Evolutionary conservation across 169 alveolate genomes (phyloP), one percentile per base, ranked within the genome.

Genomic region (Plasmodium malariae): DNA sequence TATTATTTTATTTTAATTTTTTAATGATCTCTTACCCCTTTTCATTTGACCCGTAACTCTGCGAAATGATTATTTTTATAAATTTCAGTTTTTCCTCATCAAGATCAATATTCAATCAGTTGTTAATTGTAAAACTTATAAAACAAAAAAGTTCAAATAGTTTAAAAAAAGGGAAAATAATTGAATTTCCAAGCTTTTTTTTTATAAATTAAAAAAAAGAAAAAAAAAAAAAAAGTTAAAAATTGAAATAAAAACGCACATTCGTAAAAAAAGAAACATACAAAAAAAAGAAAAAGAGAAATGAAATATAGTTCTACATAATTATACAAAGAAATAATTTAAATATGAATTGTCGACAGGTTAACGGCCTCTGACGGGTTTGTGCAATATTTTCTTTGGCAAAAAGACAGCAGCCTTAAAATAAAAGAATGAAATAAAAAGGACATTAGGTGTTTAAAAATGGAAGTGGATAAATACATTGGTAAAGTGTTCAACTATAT

Each of bases 331-430:
- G n/a, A 14, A 32, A 80, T 4, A 67, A 57, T 26, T 86, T 60
- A 86, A 30, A 86, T 86, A 28, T 86, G 92, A 65, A 86, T 55
- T 63, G 92, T 86, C 17, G 92, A 86, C 43, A 86, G 43, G 32
- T 86, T 86, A 48, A 86, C 92, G 12, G 92, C 92, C 34, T 86
- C 92, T 12, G 92, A 86, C 28, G 92, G 92, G 74, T 86, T 86
- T 60, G 74, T 86, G 60, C 92, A 86, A 70, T 86, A 86, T 48
- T 86, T 86, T 73, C 87, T 43, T 70, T 86, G 92, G 36, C 87
- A 86, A 86, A 86, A 86, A 36, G 92, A 86, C 24, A 86, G 34
- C 19, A 86, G 43, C 74, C 92, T 86, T 11, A 12, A 74, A 57
- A 51, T 30, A 67, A 55, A 65, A 65, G n/a, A 78, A 65, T 65